Percentiles rank a stretch among this genome's conserved stretches.
phyloP scores from a whole-genome alignment of 352 stramenopile genomes.

The Globisporangium okanoganense region DNA sequence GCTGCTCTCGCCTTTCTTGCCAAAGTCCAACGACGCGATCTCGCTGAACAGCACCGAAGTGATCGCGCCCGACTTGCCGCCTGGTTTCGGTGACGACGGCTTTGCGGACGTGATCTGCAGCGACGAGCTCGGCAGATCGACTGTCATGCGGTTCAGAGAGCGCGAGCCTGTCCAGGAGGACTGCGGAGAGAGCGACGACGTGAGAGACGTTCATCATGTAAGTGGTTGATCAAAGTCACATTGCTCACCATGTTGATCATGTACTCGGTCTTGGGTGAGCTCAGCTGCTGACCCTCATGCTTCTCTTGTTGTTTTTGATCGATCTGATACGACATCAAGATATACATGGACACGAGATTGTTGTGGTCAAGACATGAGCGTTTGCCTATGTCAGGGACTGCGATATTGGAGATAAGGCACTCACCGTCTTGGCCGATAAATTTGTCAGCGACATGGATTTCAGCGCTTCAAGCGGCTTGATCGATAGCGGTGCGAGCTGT shows the following conservation, averaged over 20 bases:
- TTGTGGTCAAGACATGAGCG: neutral
- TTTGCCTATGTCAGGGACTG: neutral
- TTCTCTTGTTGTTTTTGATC: constrained; percentile 1
- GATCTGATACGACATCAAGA: neutral
- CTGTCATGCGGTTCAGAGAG: constrained; percentile 30
- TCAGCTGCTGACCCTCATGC: neutral
- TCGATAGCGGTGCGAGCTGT: constrained; percentile 18
- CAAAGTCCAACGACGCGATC: constrained; percentile 34
- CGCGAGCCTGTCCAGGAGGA: constrained; percentile 42
- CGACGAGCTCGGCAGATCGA: constrained; percentile 20
- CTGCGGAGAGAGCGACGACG: constrained; percentile 10
- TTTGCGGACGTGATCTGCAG: constrained; percentile 30
- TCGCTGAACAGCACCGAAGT: constrained; percentile 26
- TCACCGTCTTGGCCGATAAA: constrained; percentile 10
- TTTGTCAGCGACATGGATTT: constrained; percentile 9
- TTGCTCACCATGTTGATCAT: constrained; percentile 44
- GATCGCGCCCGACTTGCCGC: constrained; percentile 21
- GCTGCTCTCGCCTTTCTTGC: constrained; percentile 10
- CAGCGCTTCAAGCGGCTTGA: constrained; percentile 23
- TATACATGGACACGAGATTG: neutral
- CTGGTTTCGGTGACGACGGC: constrained; percentile 22
- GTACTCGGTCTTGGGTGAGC: constrained; percentile 22
- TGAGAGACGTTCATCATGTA: neutral
- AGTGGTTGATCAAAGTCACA: neutral
- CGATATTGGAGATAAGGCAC: neutral